These are phyloP conservation scores for Teunomyces lycoperdinae DNA, from an alignment of 805 yeast species.

Conservation along the genomic window DNA sequence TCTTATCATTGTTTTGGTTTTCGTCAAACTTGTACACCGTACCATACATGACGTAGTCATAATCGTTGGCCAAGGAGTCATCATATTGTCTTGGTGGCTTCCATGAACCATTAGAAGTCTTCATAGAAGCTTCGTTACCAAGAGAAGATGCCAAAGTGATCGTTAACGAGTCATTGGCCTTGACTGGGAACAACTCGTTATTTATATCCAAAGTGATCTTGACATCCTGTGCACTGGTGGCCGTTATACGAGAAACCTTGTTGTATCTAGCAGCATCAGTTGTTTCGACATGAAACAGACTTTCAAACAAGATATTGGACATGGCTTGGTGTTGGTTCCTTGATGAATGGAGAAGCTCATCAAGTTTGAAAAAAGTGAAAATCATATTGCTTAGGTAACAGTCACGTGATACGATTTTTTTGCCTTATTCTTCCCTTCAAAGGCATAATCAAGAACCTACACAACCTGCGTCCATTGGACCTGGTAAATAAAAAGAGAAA, in stretches of 20 bases:
- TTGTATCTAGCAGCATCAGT: slow-evolving; percentile 89
- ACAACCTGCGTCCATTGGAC: no score
- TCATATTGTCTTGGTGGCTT: slow-evolving; percentile 83
- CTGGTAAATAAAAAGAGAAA: no score
- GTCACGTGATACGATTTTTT: background rate
- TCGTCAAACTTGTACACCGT: slow-evolving; percentile 97
- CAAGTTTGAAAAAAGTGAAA: slow-evolving; percentile 2
- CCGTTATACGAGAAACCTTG: slow-evolving; percentile 84
- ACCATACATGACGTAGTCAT: slow-evolving; percentile 97
- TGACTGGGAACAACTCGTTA: slow-evolving; percentile 86
- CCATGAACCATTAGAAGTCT: slow-evolving; percentile 63
- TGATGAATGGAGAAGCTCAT: background rate
- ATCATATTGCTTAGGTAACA: background rate
- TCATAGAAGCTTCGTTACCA: slow-evolving; percentile 44
- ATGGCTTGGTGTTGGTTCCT: slow-evolving; percentile 15
- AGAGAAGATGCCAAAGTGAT: slow-evolving; percentile 81
- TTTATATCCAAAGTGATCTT: slow-evolving; percentile 86
- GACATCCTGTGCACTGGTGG: slow-evolving; percentile 77
- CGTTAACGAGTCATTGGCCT: slow-evolving; percentile 72
- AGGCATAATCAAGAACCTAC: no score
- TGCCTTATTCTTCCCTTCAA: no score
- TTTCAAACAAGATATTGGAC: slow-evolving; percentile 81
- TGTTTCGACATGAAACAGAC: slow-evolving; percentile 80
- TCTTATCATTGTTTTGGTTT: slow-evolving; percentile 57
- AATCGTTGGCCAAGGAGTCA: slow-evolving; percentile 88